These are phyloP conservation scores for Mycena epipterygia DNA, from an alignment of 768 basidiomycete genomes.

Conservation along the genomic window DNA sequence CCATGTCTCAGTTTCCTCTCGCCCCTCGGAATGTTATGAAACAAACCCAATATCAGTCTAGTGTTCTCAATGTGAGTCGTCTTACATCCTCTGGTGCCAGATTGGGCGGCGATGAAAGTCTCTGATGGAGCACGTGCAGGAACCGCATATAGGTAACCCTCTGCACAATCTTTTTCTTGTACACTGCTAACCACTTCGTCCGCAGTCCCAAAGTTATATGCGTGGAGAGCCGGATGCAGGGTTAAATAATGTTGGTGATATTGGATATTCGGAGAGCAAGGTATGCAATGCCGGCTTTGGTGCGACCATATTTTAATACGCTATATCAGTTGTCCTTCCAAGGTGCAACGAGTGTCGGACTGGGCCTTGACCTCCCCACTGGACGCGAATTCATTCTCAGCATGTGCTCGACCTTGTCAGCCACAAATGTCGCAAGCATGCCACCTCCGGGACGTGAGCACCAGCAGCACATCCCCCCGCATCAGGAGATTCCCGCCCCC, in stretches of 20 bases:
- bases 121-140: not conserved
- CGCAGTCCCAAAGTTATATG: not conserved
- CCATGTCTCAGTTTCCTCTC: not conserved
- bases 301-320: not conserved
- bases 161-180: not conserved
- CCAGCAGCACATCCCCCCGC: no score
- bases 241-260: no score
- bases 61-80: not conserved
- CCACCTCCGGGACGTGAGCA: no score
- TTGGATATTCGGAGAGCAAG: no score
- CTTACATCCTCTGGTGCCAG: not conserved
- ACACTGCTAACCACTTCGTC: no score
- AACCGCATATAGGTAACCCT: not conserved
- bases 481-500: no score
- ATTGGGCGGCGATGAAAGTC: constrained; percentile 2
- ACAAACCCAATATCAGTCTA: no score
- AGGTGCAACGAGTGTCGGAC: not conserved
- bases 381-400: not conserved
- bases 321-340: not conserved
- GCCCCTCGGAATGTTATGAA: not conserved
- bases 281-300: not conserved
- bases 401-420: no score
- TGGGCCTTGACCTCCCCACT: not conserved
- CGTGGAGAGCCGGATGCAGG: not conserved
- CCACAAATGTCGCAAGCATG: no score